These are phyloP conservation scores for Rhizophagus sp. DNA, from an alignment of 192 early-diverging fungal species.

Conservation along the genomic window DNA sequence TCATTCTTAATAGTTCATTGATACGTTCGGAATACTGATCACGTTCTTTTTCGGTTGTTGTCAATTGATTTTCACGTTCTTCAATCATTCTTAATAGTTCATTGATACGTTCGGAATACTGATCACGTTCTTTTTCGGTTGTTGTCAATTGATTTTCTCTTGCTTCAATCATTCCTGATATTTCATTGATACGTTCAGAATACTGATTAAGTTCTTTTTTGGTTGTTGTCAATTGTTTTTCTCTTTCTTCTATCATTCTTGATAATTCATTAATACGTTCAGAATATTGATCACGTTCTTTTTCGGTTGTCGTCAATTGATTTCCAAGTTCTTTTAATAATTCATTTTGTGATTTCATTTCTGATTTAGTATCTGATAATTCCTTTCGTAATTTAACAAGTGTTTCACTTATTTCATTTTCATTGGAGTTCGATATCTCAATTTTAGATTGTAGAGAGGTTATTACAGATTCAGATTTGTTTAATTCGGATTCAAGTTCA, in stretches of 20 bases:
- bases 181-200: not conserved
- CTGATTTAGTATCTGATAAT: not conserved
- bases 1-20: not conserved
- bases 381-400: not conserved
- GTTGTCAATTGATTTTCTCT: not conserved
- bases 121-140: slow-evolving; percentile 3
- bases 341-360: slow-evolving; percentile 13
- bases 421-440: not conserved
- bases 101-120: not conserved
- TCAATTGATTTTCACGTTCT: not conserved
- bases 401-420: not conserved
- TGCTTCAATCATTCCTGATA: slow-evolving; percentile 1
- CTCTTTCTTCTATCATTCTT: not conserved
- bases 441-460: not conserved
- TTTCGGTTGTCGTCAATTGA: not conserved
- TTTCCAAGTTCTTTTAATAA: slow-evolving; percentile 3
- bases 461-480: not conserved
- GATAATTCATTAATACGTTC: not conserved
- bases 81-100: not conserved
- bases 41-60: slow-evolving; percentile 2
- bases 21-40: not conserved
- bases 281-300: not conserved
- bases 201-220: slow-evolving; percentile 4
- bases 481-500: slow-evolving; percentile 17
- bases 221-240: not conserved